Base-by-base conservation (phyloP, 306 rosid species). In the Sicyos edulis region DNA sequence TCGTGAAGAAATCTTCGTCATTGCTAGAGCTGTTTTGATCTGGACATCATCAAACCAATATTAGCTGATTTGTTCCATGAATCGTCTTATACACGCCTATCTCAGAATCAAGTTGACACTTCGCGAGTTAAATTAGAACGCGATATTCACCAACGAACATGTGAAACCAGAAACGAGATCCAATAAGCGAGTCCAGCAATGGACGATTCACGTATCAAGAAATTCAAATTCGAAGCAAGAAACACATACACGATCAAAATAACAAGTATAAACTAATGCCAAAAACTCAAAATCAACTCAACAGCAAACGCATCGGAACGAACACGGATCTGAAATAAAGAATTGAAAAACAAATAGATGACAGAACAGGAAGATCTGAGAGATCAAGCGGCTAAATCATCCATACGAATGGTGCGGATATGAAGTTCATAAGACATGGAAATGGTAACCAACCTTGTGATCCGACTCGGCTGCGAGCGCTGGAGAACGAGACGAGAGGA, bases 381-480 rank as follows among this genome's bases (percentile, higher is more conserved):
- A 66, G 20, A 19, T 42, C 32, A 42, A 37, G 24, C 10, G 29
- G 21, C 24, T 21, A 37, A 64, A 19, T 37, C 49, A 42, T 64
- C 0, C 26, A 13, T 15, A 17, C 20, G 60, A 55, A 55, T 26
- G 26, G 62, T 56, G 32, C 15, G 20, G 52, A 56, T n/a, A 14
- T 6, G 24, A 11, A 22, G 20, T 54, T 54, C 24, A 10, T 12
- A 19, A 17, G 51, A 40, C 11, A 32, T 24, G 19, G 59, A 69
- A 52, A 69, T 20, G 54, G 32, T 10, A 60, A 65, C 62, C 51
- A 74, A 90, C 98, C 96, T 71, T 92, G 87, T 92, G 98, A 88
- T 92, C 98, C 66, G 96, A 80, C 69, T 92, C 98, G 44, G 96
- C 78, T 72, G 96, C 93, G 76, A 85, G 69, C 9, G 81, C 83